These are phyloP conservation scores for Asterionellopsis glacialis DNA, from an alignment of 108 stramenopile species.

Conservation along the genomic window DNA sequence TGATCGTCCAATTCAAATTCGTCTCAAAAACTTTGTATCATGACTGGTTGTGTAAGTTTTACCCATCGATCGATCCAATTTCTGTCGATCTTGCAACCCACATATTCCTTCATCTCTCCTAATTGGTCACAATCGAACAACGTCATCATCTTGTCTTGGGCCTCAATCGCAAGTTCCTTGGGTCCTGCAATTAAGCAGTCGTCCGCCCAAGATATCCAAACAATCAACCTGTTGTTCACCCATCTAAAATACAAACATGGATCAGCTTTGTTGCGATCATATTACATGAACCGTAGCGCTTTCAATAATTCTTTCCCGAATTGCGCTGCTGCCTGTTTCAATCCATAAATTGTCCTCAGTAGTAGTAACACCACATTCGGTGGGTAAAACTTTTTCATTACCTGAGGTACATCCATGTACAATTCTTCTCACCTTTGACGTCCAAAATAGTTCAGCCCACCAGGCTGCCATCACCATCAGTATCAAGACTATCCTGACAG, in stretches of 20 bases:
- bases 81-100: slow-evolving; percentile 32
- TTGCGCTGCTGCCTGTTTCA: slow-evolving; percentile 33
- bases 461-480: slow-evolving; percentile 28
- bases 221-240: slow-evolving; percentile 11
- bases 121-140: slow-evolving; percentile 27
- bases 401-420: slow-evolving; percentile 19
- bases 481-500: slow-evolving; percentile 14
- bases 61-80: not conserved
- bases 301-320: slow-evolving; percentile 17
- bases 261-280: slow-evolving; percentile 15
- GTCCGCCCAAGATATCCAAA: slow-evolving; percentile 32
- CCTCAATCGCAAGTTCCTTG: slow-evolving; percentile 6
- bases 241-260: slow-evolving; percentile 31
- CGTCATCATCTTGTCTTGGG: slow-evolving; percentile 7
- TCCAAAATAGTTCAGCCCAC: slow-evolving; percentile 15
- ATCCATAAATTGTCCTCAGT: slow-evolving; percentile 24
- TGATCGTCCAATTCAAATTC: slow-evolving; percentile 16
- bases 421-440: slow-evolving; percentile 14
- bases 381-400: slow-evolving; percentile 7
- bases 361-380: slow-evolving; percentile 6
- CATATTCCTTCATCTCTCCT: slow-evolving; percentile 29
- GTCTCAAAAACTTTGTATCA: slow-evolving; percentile 30
- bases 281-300: not conserved
- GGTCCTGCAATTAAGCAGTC: slow-evolving; percentile 21
- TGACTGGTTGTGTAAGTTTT: slow-evolving; percentile 38